Base-by-base conservation (phyloP, 2,329 filamentous ascomycete species). In the Neopestalotiopsis clavispora region DNA sequence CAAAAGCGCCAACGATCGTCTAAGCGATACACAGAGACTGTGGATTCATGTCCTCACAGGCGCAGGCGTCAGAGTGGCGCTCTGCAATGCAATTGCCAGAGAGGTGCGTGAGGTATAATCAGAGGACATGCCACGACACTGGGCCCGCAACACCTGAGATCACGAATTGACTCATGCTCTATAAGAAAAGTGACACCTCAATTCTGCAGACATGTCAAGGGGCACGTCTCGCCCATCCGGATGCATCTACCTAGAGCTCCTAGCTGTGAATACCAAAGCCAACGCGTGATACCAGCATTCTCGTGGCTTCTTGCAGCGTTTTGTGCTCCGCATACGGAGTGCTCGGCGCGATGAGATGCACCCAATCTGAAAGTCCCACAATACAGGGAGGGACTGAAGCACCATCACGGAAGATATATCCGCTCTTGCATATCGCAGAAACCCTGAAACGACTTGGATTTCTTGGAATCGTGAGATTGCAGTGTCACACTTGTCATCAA, bases 21-120 rank as follows among this genome's bases (percentile, higher is more conserved):
- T 99, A 76, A 98, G 95, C 80, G 96, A 99, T 83, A 97, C 95
- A 20, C 96, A 99, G 83, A 85, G 96, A 74, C 86, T 99, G 73
- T 99, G 96, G 96, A 97, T 98, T 75, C 94, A 98, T 84, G 94
- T 98, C 7, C 85, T 99, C 66, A 92, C 91, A 7, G 91, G 92
- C 1, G 94, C 95, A 1, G 95, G 96, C 2, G 87, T 98, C 52
- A 89, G 87, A 73, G 95, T 98, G 34, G 95, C 97, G 74, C 84
- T 98, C 72, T 97, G 88, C 76, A 88, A 90, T 77, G 89, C 88
- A 13, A 80, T 88, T 49, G 87, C 87, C 52, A 85, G 79, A 71
- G 84, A 89, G 74, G 82, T 87, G 34, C 81, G 81, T 69, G 78
- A 83, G 62, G 75, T 83, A 45, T 72, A 23, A 67, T 20, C 45